Conservation (phyloP, 345 rosid species). For the Salix koriyanagi region DNA sequence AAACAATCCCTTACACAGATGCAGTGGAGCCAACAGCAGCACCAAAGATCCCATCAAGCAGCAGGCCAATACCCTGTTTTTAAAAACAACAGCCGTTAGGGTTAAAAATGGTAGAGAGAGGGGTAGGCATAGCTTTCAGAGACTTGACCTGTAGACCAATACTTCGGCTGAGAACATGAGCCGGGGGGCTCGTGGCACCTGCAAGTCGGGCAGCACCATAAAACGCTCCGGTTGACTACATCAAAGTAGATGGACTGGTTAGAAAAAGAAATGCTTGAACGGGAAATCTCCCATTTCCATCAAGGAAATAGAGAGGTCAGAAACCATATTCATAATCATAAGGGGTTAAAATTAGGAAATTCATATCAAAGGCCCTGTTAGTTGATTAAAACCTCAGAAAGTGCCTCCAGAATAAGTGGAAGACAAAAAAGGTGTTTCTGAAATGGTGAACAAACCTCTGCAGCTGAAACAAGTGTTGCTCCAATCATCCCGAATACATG, state of each 20-base stretch:
- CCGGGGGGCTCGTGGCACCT: conserved; percentile 97
- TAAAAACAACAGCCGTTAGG: neutral
- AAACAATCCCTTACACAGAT: conserved; percentile 64
- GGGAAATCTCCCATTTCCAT: conserved; percentile 5
- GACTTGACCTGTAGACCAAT: conserved; percentile 74
- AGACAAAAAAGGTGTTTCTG: neutral
- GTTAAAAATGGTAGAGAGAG: neutral
- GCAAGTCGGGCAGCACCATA: conserved; percentile 85
- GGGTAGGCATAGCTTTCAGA: neutral
- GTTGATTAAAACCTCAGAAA: neutral
- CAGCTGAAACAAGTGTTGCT: conserved; percentile 83
- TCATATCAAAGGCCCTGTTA: neutral
- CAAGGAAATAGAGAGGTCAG: neutral
- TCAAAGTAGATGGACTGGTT: neutral
- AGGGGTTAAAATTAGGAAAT: neutral
- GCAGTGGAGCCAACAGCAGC: conserved; percentile 80
- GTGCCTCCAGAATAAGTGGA: neutral
- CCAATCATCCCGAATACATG: conserved; percentile 97
- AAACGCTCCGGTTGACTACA: conserved; percentile 80
- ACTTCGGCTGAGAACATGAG: conserved; percentile 78
- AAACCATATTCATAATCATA: neutral
- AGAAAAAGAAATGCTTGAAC: neutral
- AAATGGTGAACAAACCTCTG: conserved; percentile 52
- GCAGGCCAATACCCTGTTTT: conserved; percentile 72
- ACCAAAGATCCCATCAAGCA: conserved; percentile 87